These are phyloP conservation scores for Yamadazyma mexicana DNA, from an alignment of 1,139 yeast species.

Conservation along the genomic window DNA sequence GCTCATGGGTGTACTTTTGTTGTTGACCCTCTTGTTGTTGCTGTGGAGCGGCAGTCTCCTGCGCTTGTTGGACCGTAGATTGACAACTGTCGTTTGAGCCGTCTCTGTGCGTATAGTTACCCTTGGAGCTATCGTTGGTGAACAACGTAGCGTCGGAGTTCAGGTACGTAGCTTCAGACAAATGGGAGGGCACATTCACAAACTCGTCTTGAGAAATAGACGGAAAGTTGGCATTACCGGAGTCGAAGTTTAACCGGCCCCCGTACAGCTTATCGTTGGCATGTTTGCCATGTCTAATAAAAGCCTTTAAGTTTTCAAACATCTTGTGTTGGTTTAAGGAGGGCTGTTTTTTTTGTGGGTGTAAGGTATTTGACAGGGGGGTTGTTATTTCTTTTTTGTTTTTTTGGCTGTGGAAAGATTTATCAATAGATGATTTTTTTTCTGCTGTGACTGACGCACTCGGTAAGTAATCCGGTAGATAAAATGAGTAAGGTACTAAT, in stretches of 20 bases:
- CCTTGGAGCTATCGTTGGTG: constrained; percentile 1
- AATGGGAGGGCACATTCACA: constrained; percentile 8
- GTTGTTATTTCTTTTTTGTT: no score
- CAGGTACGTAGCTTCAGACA: constrained; percentile 1
- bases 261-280: constrained; percentile 46
- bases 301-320: constrained; percentile 69
- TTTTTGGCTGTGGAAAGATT: no score
- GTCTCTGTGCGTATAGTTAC: constrained; percentile 1
- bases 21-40: neutral
- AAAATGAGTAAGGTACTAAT: neutral
- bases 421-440: neutral
- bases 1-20: constrained; percentile 35
- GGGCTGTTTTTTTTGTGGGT: neutral
- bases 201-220: constrained; percentile 5
- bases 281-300: constrained; percentile 82
- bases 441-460: neutral
- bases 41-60: neutral
- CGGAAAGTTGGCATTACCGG: neutral
- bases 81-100: neutral
- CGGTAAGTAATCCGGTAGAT: neutral
- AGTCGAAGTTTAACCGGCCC: neutral
- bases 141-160: constrained; percentile 9
- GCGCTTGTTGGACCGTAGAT: neutral
- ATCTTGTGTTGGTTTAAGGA: constrained; percentile 16
- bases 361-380: neutral